These are phyloP conservation scores for Termitomyces sp. DNA, from an alignment of 768 basidiomycete species.

Conservation along the genomic window DNA sequence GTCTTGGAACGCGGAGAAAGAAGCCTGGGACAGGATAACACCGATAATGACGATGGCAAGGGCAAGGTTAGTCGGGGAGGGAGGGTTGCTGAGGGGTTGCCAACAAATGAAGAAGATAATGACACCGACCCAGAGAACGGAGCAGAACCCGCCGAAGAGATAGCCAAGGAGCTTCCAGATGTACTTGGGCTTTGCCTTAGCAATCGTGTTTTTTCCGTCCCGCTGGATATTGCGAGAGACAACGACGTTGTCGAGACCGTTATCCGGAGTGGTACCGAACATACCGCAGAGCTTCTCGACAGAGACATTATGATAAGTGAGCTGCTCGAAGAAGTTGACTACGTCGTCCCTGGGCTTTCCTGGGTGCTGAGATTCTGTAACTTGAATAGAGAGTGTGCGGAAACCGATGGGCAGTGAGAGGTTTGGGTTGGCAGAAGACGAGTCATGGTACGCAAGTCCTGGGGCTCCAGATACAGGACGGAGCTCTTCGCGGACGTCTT, in stretches of 20 bases:
- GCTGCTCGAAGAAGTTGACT: conserved; percentile 12
- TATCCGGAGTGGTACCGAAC: conserved; percentile 9
- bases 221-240: conserved; percentile 11
- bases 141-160: conserved; percentile 16
- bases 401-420: conserved; percentile 14
- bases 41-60: neutral
- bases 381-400: conserved; percentile 16
- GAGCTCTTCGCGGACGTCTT: conserved; percentile 1
- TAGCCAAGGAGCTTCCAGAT: conserved; percentile 13
- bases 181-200: conserved; percentile 11
- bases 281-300: conserved; percentile 9
- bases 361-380: conserved; percentile 10
- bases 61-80: neutral
- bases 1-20: neutral
- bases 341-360: conserved; percentile 7
- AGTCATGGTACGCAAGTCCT: conserved; percentile 1
- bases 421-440: neutral
- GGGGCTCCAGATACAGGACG: neutral
- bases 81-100: neutral
- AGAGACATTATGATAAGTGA: conserved; percentile 9
- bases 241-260: conserved; percentile 9
- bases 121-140: conserved; percentile 11
- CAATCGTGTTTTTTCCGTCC: conserved; percentile 14
- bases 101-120: neutral
- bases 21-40: neutral